Evolutionary conservation across 2,329 filamentous ascomycete genomes (phyloP), one percentile per base, ranked within the genome.

Genomic region (Ascochyta viciae-villosae): DNA sequence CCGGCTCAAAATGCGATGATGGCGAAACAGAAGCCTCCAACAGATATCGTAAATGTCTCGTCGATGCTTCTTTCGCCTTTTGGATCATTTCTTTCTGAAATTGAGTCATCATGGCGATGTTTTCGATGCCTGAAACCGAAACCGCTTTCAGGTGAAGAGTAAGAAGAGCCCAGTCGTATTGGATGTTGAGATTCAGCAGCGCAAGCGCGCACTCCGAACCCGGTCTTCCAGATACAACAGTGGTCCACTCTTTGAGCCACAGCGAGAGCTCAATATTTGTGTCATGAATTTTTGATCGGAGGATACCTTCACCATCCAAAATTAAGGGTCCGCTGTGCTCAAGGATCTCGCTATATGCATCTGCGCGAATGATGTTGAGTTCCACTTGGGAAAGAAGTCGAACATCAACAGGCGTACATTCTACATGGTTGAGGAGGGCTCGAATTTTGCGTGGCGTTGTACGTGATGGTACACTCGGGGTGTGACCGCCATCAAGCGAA

Each of bases 331-430:
- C 46, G 7, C 44, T 49, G 26, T 55, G 54, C 12, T 53, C 54
- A 10, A 62, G 55, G 10, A 74, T 65, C 26, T 58, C 59, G 10
- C 45, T 57, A 42, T 75, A 72, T 3, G 68, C 69, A 27, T 71
- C 61, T 1, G 68, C 58, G 7, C 79, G 71, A 4, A 80, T 68
- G 8, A 77, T 70, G 46, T 81, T 81, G 13, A 81, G 67, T 68
- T 81, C 82, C 3, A 84, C 77, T 57, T 85, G 83, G 3, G 82
- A 80, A 31, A 85, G 77, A 0, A 85, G 68, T 6, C 81, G 79
- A 15, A 84, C 67, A 62, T 85, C 83, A 7, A 84, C 71, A 3
- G 78, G 65, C 0, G 79, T 82, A 1, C 78, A 76, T 1, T 75
- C 75, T 0, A 75, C 69, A 55, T 79, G 78, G 19, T 76, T 69